phyloP scores from a whole-genome alignment of 768 basidiomycete species.

The Polyporus arcularius region DNA sequence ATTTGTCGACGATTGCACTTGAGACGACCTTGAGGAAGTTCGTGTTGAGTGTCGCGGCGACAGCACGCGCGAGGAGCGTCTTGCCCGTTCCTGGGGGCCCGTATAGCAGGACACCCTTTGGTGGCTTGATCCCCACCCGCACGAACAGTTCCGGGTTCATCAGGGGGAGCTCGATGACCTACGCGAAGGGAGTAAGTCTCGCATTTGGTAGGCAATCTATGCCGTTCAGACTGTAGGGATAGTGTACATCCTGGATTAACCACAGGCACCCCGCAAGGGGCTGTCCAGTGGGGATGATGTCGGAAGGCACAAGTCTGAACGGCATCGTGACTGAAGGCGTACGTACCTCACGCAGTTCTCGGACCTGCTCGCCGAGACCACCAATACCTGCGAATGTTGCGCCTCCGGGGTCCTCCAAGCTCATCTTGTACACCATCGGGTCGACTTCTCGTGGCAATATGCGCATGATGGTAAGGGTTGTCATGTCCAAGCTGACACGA shows the following conservation, averaged over 20 bases:
- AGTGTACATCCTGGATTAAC: no score
- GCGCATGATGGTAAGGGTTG: conserved; percentile 98
- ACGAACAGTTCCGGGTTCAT: conserved; percentile 92
- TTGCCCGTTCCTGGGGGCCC: conserved; percentile 98
- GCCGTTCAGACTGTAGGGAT: no score
- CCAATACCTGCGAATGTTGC: conserved; percentile 97
- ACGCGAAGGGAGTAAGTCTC: neutral
- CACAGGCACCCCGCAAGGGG: no score
- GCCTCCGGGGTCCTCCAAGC: conserved; percentile 93
- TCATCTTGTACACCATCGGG: conserved; percentile 99
- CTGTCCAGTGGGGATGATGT: no score
- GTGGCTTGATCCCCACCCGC: conserved; percentile 95
- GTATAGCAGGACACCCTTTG: conserved; percentile 94
- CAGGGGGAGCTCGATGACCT: conserved; percentile 96
- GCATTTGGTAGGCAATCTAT: no score
- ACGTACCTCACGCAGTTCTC: conserved; percentile 90
- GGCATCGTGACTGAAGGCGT: neutral
- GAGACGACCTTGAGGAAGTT: conserved; percentile 99
- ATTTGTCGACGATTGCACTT: conserved; percentile 97
- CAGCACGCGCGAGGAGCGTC: conserved; percentile 91
- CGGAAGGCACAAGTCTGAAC: no score
- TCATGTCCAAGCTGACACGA: conserved; percentile 98
- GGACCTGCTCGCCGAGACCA: conserved; percentile 92
- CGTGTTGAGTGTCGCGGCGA: conserved; percentile 92
- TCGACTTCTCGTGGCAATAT: conserved; percentile 97